Percentiles rank a stretch among this genome's conserved stretches.
Evolutionary conservation across 2,329 filamentous ascomycete genomes (phyloP).

Genomic region (Myriosclerotinia scirpicola): DNA sequence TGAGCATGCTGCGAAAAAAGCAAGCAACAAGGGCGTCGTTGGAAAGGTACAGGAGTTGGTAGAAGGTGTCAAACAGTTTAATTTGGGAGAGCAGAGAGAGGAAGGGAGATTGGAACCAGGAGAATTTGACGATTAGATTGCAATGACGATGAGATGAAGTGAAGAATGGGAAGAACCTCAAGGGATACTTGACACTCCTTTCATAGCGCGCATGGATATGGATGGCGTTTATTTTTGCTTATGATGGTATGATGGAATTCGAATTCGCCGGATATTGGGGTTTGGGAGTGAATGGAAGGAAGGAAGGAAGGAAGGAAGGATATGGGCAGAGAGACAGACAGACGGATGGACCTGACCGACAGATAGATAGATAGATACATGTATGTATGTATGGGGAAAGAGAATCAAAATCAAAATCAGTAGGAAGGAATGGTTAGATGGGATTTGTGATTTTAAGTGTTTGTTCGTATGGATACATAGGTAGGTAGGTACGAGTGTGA

Average conservation of each 20-base stretch:
- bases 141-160: neutral
- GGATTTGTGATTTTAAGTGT: too few species aligned
- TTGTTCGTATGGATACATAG: too few species aligned
- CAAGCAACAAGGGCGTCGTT: constrained; percentile 29
- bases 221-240: neutral
- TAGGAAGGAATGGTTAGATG: too few species aligned
- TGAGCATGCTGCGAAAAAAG: constrained; percentile 39
- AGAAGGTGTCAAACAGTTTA: constrained; percentile 28
- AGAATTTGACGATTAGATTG: constrained; percentile 23
- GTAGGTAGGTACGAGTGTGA: too few species aligned
- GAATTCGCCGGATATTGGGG: neutral
- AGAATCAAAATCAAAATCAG: too few species aligned
- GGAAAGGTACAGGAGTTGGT: constrained; percentile 27
- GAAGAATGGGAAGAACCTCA: neutral
- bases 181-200: neutral
- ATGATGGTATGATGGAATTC: neutral
- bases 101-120: constrained; percentile 23
- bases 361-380: neutral
- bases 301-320: neutral
- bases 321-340: neutral
- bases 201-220: neutral
- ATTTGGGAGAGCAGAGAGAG: constrained; percentile 25
- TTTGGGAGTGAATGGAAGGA: neutral
- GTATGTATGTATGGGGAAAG: too few species aligned
- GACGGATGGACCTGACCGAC: neutral